A percentile compares a stretch with the other conserved stretches of the same genome.
phyloP scores from a whole-genome alignment of 768 basidiomycete genomes.

The Saitozyma sp. region DNA sequence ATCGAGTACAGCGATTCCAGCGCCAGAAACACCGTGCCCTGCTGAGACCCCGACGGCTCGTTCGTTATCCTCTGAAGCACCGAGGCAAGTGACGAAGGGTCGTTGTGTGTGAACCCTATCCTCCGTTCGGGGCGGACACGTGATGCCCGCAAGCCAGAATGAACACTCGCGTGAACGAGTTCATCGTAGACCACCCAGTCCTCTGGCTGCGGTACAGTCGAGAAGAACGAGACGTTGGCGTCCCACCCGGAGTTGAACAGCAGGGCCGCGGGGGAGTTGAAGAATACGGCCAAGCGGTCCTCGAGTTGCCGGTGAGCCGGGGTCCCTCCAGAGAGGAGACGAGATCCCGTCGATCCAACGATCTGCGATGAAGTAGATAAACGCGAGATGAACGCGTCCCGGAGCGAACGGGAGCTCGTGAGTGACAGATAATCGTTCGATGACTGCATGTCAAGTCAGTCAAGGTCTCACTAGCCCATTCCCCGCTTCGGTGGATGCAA shows the following conservation, averaged over 20 bases:
- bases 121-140: constrained; percentile 52
- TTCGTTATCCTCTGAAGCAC: constrained; percentile 56
- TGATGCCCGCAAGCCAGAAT: constrained; percentile 80
- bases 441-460: constrained; percentile 48
- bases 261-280: constrained; percentile 65
- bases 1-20: constrained; percentile 91
- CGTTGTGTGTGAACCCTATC: constrained; percentile 72
- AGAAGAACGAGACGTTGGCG: constrained; percentile 85
- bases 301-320: constrained; percentile 70
- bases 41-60: neutral
- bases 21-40: constrained; percentile 65
- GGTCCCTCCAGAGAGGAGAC: constrained; percentile 75
- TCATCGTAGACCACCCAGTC: constrained; percentile 82
- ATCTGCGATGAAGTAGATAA: constrained; percentile 61
- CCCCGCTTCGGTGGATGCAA: neutral
- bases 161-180: constrained; percentile 84
- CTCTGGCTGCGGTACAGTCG: constrained; percentile 70
- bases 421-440: constrained; percentile 93
- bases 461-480: neutral
- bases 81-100: constrained; percentile 58
- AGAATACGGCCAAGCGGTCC: constrained; percentile 65
- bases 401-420: constrained; percentile 62
- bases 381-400: constrained; percentile 62
- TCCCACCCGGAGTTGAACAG: constrained; percentile 93
- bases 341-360: constrained; percentile 83